Percentiles rank a stretch among this genome's conserved stretches.
Evolutionary conservation across 176 grass and related monocot genomes (phyloP).

Genomic region (Juncus effusus): DNA sequence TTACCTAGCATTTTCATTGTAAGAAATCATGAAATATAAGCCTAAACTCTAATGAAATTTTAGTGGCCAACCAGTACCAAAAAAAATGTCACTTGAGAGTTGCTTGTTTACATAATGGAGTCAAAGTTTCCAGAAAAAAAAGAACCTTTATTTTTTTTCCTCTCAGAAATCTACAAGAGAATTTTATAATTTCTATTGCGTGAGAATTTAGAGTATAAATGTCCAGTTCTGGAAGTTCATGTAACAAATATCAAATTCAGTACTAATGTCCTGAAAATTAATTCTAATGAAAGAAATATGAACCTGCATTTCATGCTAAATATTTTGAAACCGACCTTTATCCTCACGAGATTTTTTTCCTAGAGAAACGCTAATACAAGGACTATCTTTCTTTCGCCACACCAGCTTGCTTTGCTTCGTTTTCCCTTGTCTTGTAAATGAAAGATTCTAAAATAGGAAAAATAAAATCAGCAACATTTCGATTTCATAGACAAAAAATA

Average conservation of each 20-base stretch:
- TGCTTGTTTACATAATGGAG: too few species aligned
- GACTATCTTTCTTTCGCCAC: conserved; percentile 76
- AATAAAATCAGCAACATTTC: too few species aligned
- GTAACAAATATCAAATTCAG: conserved; percentile 25
- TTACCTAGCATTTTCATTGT: too few species aligned
- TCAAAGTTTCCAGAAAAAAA: too few species aligned
- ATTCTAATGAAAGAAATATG: background rate
- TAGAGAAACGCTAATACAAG: conserved; percentile 38
- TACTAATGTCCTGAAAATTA: conserved; percentile 3
- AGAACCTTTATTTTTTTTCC: too few species aligned
- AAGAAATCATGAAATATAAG: too few species aligned
- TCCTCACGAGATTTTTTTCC: conserved; percentile 64
- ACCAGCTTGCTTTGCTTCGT: conserved; percentile 88
- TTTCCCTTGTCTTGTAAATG: conserved; percentile 69
- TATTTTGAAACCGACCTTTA: conserved; percentile 23
- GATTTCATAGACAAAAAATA: too few species aligned
- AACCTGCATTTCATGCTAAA: conserved; percentile 26
- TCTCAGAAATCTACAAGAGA: too few species aligned
- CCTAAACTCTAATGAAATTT: too few species aligned
- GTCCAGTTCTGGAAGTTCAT: conserved; percentile 7
- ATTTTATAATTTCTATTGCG: background rate
- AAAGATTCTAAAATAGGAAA: conserved; percentile 50
- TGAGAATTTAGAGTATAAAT: conserved; percentile 10
- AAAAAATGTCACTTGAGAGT: too few species aligned
- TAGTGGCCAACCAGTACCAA: too few species aligned